Conservation (phyloP, 2,329 filamentous ascomycete genomes). For the Fusarium pseudonygamai region DNA sequence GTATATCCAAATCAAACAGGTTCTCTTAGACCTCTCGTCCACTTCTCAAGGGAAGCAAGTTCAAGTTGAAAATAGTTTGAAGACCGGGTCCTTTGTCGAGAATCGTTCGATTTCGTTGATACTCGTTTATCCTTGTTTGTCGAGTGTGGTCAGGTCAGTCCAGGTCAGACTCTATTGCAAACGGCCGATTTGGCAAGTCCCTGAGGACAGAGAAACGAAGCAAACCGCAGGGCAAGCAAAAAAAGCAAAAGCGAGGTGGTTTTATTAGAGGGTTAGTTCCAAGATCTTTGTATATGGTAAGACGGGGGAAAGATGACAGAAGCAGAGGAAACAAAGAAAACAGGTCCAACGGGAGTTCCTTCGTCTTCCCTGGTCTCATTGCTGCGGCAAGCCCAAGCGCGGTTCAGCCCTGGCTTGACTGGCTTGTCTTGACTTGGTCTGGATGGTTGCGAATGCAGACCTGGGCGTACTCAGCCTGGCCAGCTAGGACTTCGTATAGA, state of each 20-base stretch:
- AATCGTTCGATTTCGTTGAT: constrained; percentile 5
- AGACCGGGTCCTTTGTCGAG: neutral
- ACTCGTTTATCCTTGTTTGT: neutral
- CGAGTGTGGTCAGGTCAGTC: neutral
- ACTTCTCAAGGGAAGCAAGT: neutral
- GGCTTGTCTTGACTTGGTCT: constrained; percentile 12
- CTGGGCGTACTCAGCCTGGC: constrained; percentile 25
- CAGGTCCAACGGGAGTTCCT: constrained; percentile 1
- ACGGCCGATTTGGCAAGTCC: constrained; percentile 4
- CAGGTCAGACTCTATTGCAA: neutral
- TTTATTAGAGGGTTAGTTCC: neutral
- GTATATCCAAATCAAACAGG: neutral
- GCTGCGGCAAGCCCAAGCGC: constrained; percentile 32
- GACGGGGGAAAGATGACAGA: constrained; percentile 5
- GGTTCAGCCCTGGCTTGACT: constrained; percentile 8
- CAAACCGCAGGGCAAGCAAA: neutral
- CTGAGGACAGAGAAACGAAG: constrained; percentile 6
- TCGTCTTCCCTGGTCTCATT: constrained; percentile 20
- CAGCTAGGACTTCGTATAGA: constrained; percentile 20
- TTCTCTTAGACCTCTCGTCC: neutral
- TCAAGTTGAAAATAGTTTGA: neutral
- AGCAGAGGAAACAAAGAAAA: constrained; percentile 30
- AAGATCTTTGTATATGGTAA: neutral
- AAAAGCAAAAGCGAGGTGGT: neutral
- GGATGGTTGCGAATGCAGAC: constrained; percentile 29